phyloP scores from a whole-genome alignment of 2,329 filamentous ascomycete species.

The Alternaria incomplexa region DNA sequence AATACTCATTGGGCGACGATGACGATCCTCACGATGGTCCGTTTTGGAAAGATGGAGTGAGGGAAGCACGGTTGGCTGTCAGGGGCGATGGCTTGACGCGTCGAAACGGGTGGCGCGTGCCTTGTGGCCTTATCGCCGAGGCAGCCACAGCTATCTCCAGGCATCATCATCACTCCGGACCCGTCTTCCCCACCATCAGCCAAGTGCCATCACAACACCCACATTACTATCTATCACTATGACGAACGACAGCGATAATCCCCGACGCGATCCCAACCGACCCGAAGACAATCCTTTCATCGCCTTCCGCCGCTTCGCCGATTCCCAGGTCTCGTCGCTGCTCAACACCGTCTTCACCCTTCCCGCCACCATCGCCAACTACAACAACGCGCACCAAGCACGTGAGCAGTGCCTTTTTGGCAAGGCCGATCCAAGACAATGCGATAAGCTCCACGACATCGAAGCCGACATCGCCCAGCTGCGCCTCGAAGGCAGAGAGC shows the following conservation, averaged over 20 bases:
- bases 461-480: constrained; percentile 28
- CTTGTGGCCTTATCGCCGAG: constrained; percentile 18
- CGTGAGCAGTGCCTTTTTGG: constrained; percentile 43
- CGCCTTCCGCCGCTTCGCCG: constrained; percentile 66
- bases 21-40: not conserved
- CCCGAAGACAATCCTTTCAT: constrained; percentile 61
- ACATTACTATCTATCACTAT: constrained; percentile 19
- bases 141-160: constrained; percentile 13
- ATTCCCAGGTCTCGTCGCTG: constrained; percentile 62
- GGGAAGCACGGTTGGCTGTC: constrained; percentile 9
- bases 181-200: constrained; percentile 7
- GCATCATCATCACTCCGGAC: constrained; percentile 10
- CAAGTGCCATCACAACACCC: constrained; percentile 2
- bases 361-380: constrained; percentile 38
- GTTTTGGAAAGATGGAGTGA: constrained; percentile 5
- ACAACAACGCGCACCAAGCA: constrained; percentile 38
- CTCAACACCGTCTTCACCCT: constrained; percentile 59
- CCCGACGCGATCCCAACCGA: constrained; percentile 19
- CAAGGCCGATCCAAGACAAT: constrained; percentile 35
- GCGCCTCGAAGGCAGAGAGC: constrained; percentile 32
- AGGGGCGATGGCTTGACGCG: constrained; percentile 2
- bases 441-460: constrained; percentile 32
- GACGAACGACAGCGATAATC: constrained; percentile 29
- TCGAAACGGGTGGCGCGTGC: constrained; percentile 8
- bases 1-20: not conserved